Conservation (phyloP, 2,329 filamentous ascomycete genomes). For the Aspergillus sp. region DNA sequence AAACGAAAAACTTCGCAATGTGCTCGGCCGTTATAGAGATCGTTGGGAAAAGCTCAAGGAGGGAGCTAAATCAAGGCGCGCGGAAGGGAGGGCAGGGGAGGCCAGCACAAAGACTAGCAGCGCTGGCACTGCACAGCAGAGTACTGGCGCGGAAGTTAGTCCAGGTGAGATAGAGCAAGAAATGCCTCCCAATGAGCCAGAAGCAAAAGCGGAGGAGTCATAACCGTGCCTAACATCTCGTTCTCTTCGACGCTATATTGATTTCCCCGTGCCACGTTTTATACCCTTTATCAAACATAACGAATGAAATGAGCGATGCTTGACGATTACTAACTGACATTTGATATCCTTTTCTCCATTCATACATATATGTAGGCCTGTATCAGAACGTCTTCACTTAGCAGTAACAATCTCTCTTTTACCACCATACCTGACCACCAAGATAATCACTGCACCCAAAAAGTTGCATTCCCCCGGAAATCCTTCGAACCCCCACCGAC, state of each 20-base stretch:
- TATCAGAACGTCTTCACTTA: neutral
- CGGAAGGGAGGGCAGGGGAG: constrained; percentile 23
- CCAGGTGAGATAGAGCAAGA: neutral
- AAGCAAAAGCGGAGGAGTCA: neutral
- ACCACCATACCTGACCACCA: too few species aligned
- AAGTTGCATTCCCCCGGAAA: constrained; percentile 33
- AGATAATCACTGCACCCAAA: constrained; percentile 24
- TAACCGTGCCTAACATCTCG: neutral
- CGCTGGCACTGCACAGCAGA: neutral
- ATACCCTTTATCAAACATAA: neutral
- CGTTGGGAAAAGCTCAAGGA: constrained; percentile 70
- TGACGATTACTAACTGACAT: neutral
- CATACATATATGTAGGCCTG: neutral
- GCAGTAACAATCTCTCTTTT: too few species aligned
- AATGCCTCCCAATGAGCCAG: neutral
- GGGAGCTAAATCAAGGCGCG: constrained; percentile 51
- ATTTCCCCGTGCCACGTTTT: neutral
- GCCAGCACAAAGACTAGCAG: neutral
- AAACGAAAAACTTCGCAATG: constrained; percentile 59
- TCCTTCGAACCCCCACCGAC: constrained; percentile 55
- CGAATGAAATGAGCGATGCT: neutral
- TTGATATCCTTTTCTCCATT: neutral
- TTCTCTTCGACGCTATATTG: neutral
- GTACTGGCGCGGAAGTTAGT: neutral
- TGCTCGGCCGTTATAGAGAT: constrained; percentile 59